A percentile compares a stretch with the other conserved stretches of the same genome.
Evolutionary conservation across 768 basidiomycete genomes (phyloP).

Genomic region (Rhodotorula graminis): DNA sequence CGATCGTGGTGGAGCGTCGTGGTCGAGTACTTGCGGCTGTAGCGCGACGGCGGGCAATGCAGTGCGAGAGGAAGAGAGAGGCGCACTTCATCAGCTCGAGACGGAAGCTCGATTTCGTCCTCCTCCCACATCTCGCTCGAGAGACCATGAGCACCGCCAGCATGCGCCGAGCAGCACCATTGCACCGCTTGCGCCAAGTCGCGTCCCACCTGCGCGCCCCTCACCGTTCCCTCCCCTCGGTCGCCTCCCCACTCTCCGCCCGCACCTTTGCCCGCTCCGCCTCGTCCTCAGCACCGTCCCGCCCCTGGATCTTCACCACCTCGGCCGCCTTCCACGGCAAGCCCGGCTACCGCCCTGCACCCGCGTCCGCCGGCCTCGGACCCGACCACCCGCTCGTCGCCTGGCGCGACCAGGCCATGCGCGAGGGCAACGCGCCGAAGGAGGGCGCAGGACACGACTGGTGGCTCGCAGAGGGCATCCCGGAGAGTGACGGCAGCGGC

Average conservation of each 20-base stretch:
- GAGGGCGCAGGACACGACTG: constrained; percentile 35
- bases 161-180: not conserved
- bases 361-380: not conserved
- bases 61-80: too few species aligned
- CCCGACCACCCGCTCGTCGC: not conserved
- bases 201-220: constrained; percentile 3
- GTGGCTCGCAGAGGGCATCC: constrained; percentile 18
- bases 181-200: not conserved
- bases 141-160: not conserved
- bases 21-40: not conserved
- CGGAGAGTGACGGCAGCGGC: not conserved
- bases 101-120: too few species aligned
- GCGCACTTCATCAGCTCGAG: too few species aligned
- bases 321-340: constrained; percentile 18
- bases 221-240: not conserved
- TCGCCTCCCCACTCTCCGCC: not conserved
- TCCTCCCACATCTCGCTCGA: not conserved
- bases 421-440: not conserved
- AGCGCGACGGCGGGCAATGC: not conserved
- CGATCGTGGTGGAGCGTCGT: not conserved
- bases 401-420: constrained; percentile 22
- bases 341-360: not conserved
- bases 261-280: not conserved
- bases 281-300: not conserved
- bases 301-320: constrained; percentile 11